A percentile compares a stretch with the other conserved stretches of the same genome.
Conservation (phyloP, 805 yeast species). For the Metschnikowia kofuensis region DNA sequence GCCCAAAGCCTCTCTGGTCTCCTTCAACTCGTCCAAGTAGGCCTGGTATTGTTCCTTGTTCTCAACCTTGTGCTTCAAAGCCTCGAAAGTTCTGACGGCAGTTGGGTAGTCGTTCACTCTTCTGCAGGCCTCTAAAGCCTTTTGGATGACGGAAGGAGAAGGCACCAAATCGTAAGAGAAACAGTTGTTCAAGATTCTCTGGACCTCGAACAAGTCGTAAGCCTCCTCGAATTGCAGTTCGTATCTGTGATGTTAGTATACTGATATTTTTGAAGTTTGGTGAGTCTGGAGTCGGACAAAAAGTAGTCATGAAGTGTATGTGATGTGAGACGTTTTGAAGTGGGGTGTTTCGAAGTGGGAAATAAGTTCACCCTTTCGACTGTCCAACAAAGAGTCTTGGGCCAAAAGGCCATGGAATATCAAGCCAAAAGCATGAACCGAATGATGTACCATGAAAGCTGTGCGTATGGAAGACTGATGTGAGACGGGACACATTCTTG, state of each 20-base stretch:
- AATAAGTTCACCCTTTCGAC: no score
- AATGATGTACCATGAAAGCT: no score
- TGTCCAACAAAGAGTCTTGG: no score
- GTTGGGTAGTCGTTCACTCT: conserved; percentile 98
- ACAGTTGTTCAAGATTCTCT: conserved; percentile 95
- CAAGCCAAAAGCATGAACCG: no score
- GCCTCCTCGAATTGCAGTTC: conserved; percentile 92
- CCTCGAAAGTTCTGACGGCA: conserved; percentile 98
- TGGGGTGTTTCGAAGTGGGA: no score
- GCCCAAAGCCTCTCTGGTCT: conserved; percentile 87
- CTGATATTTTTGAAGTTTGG: no score
- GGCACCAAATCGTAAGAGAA: conserved; percentile 98
- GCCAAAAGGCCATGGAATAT: no score
- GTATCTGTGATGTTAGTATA: conserved; percentile 52
- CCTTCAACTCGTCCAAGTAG: conserved; percentile 91
- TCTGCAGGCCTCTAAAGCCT: conserved; percentile 96
- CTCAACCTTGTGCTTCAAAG: conserved; percentile 93
- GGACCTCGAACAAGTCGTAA: conserved; percentile 47
- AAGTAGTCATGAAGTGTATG: no score
- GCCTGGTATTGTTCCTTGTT: conserved; percentile 92
- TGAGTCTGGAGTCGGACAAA: no score
- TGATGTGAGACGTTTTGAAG: no score
- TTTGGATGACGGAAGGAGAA: conserved; percentile 92
- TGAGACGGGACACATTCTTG: no score
- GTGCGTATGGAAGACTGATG: no score